A percentile compares a stretch with the other conserved stretches of the same genome.
Evolutionary conservation across 768 basidiomycete genomes (phyloP).

Genomic region (Pleurotus tuber-regium): DNA sequence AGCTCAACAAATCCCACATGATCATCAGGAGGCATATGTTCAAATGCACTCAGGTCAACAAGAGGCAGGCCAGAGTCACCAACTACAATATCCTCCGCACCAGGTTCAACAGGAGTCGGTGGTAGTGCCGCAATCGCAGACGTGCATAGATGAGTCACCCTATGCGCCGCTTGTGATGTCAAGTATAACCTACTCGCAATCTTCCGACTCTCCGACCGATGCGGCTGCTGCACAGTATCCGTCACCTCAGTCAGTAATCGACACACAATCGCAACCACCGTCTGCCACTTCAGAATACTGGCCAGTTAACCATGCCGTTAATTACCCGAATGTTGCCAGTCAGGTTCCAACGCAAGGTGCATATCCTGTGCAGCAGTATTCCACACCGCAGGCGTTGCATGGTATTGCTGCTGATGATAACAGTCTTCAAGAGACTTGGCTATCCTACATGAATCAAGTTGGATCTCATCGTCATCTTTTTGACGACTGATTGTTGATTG

Average conservation of each 20-base stretch:
- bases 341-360: slow-evolving; percentile 16
- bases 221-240: background rate
- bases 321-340: background rate
- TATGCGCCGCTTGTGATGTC: no score
- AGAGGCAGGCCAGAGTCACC: no score
- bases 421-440: slow-evolving; percentile 67
- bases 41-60: no score
- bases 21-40: no score
- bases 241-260: background rate
- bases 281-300: background rate
- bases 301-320: background rate
- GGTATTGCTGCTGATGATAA: slow-evolving; percentile 53
- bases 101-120: background rate
- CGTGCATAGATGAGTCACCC: no score
- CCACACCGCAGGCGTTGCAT: slow-evolving; percentile 41
- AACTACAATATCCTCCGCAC: background rate
- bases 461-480: slow-evolving; percentile 41
- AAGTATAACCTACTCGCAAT: background rate
- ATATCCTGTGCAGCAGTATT: slow-evolving; percentile 36
- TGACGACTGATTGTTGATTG: slow-evolving; percentile 31
- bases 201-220: background rate
- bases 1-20: no score
- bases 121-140: no score
- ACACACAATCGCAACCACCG: background rate
- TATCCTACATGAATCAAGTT: slow-evolving; percentile 58